phyloP scores from a whole-genome alignment of 1,139 yeast genomes.

The Protomyces pachydermus region DNA sequence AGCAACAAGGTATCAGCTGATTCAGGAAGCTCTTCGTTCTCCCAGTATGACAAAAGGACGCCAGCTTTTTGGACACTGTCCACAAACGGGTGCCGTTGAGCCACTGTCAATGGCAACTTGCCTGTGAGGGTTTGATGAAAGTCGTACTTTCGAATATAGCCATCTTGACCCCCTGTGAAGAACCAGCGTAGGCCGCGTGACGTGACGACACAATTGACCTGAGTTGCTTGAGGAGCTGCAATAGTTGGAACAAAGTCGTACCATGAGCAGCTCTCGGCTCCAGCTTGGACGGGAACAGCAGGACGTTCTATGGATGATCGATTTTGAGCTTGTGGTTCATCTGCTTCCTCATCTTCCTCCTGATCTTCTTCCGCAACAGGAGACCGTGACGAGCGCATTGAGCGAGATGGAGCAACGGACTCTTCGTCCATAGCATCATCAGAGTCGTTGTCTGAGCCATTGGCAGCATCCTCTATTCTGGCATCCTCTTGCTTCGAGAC shows the following conservation, averaged over 20 bases:
- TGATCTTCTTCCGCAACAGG: conserved; percentile 30
- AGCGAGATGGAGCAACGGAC: conserved; percentile 33
- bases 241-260: conserved; percentile 46
- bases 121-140: conserved; percentile 82
- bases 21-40: conserved; percentile 51
- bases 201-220: conserved; percentile 67
- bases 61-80: conserved; percentile 84
- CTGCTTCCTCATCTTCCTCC: conserved; percentile 29
- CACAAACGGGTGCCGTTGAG: conserved; percentile 82
- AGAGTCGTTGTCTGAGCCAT: conserved; percentile 34
- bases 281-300: neutral
- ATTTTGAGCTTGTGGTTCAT: neutral
- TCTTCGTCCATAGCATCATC: conserved; percentile 36
- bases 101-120: conserved; percentile 80
- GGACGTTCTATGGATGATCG: neutral
- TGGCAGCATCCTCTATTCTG: conserved; percentile 22
- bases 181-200: conserved; percentile 83
- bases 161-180: conserved; percentile 95
- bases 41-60: conserved; percentile 82
- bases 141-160: conserved; percentile 84
- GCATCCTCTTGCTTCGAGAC: conserved; percentile 28
- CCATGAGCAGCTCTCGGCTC: conserved; percentile 23
- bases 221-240: conserved; percentile 44
- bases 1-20: neutral
- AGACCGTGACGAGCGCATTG: conserved; percentile 28